Evolutionary conservation across 192 early-diverging fungal genomes (phyloP).

Genomic region (Podochytrium sp.): DNA sequence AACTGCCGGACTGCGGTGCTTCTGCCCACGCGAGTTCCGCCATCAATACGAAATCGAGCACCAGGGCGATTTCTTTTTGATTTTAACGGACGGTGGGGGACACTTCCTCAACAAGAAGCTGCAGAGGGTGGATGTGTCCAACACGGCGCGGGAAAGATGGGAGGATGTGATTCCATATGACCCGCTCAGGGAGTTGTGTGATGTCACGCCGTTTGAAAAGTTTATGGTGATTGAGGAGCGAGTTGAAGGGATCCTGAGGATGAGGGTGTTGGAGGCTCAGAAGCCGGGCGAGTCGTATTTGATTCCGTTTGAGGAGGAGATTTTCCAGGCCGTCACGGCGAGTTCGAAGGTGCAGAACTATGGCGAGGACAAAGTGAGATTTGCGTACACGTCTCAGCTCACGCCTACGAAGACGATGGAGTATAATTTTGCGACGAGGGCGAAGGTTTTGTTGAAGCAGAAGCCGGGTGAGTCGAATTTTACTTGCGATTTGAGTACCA

Average conservation of each 20-base stretch:
- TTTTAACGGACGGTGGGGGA: conserved; percentile 48
- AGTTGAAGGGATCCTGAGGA: conserved; percentile 23
- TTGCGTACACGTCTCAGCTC: conserved; percentile 38
- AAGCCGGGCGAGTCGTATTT: conserved; percentile 9
- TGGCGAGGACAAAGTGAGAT: conserved; percentile 34
- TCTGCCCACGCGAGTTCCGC: conserved; percentile 38
- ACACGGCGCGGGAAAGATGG: conserved; percentile 24
- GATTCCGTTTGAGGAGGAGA: conserved; percentile 40
- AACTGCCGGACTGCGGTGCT: conserved; percentile 26
- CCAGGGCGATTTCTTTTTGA: conserved; percentile 46
- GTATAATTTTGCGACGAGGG: conserved; percentile 30
- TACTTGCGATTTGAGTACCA: conserved; percentile 32
- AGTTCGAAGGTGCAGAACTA: conserved; percentile 39
- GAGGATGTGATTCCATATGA: conserved; percentile 54
- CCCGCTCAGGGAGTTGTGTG: conserved; percentile 28
- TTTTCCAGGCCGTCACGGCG: conserved; percentile 21
- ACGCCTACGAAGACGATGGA: conserved; percentile 39
- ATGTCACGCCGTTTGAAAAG: conserved; percentile 31
- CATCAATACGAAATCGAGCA: conserved; percentile 50
- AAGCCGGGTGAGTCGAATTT: conserved; percentile 12
- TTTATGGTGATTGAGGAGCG: conserved; percentile 37
- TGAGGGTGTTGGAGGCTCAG: conserved; percentile 15
- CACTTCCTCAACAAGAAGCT: conserved; percentile 50
- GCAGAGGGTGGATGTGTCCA: conserved; percentile 1
- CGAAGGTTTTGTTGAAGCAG: conserved; percentile 36